Conservation (phyloP, 2,329 filamentous ascomycete species). For the Colletotrichum ledebouriae region DNA sequence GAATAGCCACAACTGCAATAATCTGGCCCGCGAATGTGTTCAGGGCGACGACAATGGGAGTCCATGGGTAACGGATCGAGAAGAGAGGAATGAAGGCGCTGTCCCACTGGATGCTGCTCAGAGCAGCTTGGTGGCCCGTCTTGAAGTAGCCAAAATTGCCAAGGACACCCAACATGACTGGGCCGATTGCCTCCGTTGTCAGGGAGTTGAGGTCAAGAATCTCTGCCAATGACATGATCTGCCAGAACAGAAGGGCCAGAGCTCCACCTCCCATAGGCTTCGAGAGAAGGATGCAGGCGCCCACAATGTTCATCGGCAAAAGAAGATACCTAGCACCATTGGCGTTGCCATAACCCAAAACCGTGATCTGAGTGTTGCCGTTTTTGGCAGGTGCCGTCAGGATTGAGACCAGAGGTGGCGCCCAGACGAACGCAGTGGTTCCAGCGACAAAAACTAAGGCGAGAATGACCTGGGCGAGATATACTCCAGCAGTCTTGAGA, state of each 20-base stretch:
- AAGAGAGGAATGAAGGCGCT: constrained; percentile 90
- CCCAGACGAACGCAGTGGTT: constrained; percentile 86
- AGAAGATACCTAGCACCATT: constrained; percentile 92
- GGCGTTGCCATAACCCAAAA: constrained; percentile 93
- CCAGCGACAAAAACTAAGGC: constrained; percentile 87
- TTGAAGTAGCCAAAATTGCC: constrained; percentile 98
- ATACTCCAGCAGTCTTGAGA: constrained; percentile 81
- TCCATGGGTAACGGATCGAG: constrained; percentile 89
- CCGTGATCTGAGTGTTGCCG: constrained; percentile 73
- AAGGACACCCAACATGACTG: constrained; percentile 86
- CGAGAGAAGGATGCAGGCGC: constrained; percentile 83
- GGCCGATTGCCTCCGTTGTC: constrained; percentile 81
- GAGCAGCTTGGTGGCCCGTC: constrained; percentile 92
- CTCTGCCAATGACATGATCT: constrained; percentile 84
- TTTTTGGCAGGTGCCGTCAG: constrained; percentile 61
- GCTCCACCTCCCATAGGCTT: constrained; percentile 96
- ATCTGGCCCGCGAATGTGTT: constrained; percentile 95
- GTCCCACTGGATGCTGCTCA: constrained; percentile 95
- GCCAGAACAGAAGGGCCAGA: constrained; percentile 86
- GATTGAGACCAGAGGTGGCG: constrained; percentile 86
- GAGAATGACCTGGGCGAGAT: constrained; percentile 84
- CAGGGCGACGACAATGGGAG: constrained; percentile 81
- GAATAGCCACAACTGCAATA: constrained; percentile 82
- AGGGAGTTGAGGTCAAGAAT: constrained; percentile 72
- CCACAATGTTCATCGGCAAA: constrained; percentile 82